Conservation (phyloP, 805 yeast species). For the Myxozyma udenii region DNA sequence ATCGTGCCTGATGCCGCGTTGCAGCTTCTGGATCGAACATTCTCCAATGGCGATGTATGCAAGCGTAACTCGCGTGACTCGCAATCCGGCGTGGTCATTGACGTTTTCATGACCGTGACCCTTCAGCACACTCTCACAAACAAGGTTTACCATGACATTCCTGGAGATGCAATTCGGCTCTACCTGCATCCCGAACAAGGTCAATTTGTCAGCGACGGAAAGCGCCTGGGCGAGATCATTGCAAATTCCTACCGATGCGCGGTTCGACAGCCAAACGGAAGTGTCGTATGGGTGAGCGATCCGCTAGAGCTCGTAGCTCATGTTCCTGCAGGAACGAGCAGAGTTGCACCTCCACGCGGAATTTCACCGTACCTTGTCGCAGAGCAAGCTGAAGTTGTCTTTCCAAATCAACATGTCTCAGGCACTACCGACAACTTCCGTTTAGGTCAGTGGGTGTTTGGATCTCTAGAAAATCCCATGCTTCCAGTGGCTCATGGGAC, state of each 20-base stretch:
- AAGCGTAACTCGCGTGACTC: constrained; percentile 12
- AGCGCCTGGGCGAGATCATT: constrained; percentile 20
- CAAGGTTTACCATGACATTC: constrained; percentile 15
- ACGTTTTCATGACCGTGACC: constrained; percentile 20
- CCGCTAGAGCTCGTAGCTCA: constrained; percentile 5
- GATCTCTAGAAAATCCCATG: constrained; percentile 10
- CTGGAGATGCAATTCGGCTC: constrained; percentile 20
- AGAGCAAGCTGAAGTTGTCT: constrained; percentile 11
- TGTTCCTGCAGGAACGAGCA: constrained; percentile 9
- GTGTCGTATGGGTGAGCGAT: constrained; percentile 23
- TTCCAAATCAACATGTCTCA: constrained; percentile 21
- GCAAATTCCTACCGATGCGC: constrained; percentile 8
- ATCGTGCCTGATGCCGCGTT: constrained; percentile 26
- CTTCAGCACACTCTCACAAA: constrained; percentile 28
- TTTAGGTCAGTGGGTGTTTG: constrained; percentile 24
- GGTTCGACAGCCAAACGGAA: constrained; percentile 14
- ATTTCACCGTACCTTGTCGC: constrained; percentile 22
- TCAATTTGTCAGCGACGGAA: constrained; percentile 21
- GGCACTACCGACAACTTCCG: constrained; percentile 11
- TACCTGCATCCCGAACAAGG: constrained; percentile 24
- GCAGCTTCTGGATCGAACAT: constrained; percentile 23
- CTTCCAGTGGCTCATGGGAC: constrained; percentile 6
- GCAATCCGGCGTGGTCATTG: constrained; percentile 23
- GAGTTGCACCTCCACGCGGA: constrained; percentile 22
- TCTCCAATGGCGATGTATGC: constrained; percentile 24